A percentile compares a stretch with the other conserved stretches of the same genome.
Evolutionary conservation across 202 grass and related monocot genomes (phyloP).

Genomic region (Eragrostis tef): DNA sequence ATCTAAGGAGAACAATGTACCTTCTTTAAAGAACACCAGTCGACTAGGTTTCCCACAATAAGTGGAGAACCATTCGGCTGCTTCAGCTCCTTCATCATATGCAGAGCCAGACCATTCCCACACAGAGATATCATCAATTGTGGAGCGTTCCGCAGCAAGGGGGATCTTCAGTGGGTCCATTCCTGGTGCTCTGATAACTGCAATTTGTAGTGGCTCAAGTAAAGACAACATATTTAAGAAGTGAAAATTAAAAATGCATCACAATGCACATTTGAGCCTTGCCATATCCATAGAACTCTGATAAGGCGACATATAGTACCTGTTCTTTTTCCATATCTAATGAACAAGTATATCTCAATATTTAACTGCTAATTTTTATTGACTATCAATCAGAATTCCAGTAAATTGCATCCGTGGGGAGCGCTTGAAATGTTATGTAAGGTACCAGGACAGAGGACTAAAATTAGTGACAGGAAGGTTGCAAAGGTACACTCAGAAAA

Average conservation of each 20-base stretch:
- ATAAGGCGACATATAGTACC: not conserved
- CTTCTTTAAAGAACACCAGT: constrained; percentile 69
- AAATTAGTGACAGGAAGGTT: too few relatives aligned
- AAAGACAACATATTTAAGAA: not conserved
- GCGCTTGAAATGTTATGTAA: not conserved
- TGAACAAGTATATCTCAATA: not conserved
- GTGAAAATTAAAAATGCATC: not conserved
- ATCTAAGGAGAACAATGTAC: not conserved
- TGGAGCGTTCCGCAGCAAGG: constrained; percentile 36
- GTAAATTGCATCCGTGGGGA: not conserved
- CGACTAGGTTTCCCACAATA: constrained; percentile 72
- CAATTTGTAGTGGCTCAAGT: not conserved
- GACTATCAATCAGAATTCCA: not conserved
- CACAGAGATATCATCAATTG: constrained; percentile 62
- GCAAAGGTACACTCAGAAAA: too few relatives aligned
- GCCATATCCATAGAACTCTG: not conserved
- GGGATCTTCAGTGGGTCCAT: constrained; percentile 71
- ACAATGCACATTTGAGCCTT: not conserved
- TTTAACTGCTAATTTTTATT: too few relatives aligned
- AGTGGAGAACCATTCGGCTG: constrained; percentile 69
- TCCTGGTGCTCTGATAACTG: constrained; percentile 76
- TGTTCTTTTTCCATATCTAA: not conserved
- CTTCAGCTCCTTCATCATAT: constrained; percentile 70
- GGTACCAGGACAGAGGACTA: not conserved
- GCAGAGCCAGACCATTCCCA: constrained; percentile 91